Evolutionary conservation across 2,329 filamentous ascomycete species (phyloP), one percentile per base, ranked within the genome.

Genomic region (Cephalotrichum gorgonifer): DNA sequence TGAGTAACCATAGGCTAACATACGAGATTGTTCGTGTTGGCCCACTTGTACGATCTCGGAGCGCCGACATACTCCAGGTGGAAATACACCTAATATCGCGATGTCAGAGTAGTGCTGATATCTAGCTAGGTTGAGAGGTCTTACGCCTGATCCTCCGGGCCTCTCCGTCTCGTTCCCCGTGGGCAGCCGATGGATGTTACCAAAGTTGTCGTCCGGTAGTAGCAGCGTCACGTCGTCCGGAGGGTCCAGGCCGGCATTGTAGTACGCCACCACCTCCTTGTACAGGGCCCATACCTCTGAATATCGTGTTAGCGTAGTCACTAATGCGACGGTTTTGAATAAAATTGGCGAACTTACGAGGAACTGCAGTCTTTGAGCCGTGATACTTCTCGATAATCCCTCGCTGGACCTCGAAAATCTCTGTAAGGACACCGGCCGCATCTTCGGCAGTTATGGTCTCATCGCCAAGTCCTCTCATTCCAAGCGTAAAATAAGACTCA

Each of bases 281-380:
- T 81, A 83, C 51, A 81, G 58, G 51, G 76, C 78, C 75, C 77
- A 80, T 60, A 79, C 70, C 57, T 81, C 77, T n/a, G 73, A 14
- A 14, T 17, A 33, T 35, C 15, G 5, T n/a, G 30, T 33, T 33
- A 33, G 30, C 30, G n/a, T 30, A 30, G 12, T 30, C 12, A 30
- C 12, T 30, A 30, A 12, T 30, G 28, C 6, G 30, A 33, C 30
- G n/a, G n/a, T n/a, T n/a, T 33, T 14, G 30, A 11, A 15, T 11
- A 11, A 6, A 11, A 6, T 33, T n/a, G n/a, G 15, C 12, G 23
- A 38, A 52, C 48, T 43, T 31, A 49, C 43, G 48, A 20, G 27
- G 44, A 35, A 50, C 49, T 22, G 49, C 48, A n/a, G 49, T 44
- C n/a, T 47, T 27, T 11, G 33, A 28, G 8, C 48, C 50, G 33